Conservation (phyloP, 768 basidiomycete genomes). For the Kwoniella pini region DNA sequence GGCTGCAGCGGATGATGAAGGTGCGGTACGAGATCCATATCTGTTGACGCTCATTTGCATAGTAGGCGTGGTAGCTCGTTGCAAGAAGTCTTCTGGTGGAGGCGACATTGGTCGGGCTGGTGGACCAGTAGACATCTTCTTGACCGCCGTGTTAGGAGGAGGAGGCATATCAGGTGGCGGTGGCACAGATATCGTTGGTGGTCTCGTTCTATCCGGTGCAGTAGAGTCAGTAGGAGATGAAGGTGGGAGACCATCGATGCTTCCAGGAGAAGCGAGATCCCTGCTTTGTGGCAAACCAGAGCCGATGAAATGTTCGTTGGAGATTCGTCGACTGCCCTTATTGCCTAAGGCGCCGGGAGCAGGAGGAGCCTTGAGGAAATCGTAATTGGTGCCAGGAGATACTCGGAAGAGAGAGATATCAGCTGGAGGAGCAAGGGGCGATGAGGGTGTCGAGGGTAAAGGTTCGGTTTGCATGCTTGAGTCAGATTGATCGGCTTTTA, state of each 20-base stretch:
- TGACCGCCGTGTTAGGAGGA: constrained; percentile 62
- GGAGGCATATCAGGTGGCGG: constrained; percentile 54
- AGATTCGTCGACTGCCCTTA: constrained; percentile 18
- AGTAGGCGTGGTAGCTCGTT: constrained; percentile 64
- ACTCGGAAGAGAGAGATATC: constrained; percentile 48
- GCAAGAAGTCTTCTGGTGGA: constrained; percentile 86
- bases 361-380: constrained; percentile 54
- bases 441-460: constrained; percentile 19
- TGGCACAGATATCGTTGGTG: constrained; percentile 52
- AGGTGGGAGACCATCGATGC: constrained; percentile 38
- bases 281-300: constrained; percentile 24
- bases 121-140: constrained; percentile 75
- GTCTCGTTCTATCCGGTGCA: constrained; percentile 33
- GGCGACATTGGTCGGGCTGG: constrained; percentile 90
- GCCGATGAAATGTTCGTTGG: constrained; percentile 26
- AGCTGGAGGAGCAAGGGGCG: constrained; percentile 24
- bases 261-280: constrained; percentile 10
- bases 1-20: constrained; percentile 35
- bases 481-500: constrained; percentile 14
- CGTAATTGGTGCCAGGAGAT: constrained; percentile 46
- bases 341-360: constrained; percentile 26
- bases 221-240: constrained; percentile 13
- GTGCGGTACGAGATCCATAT: constrained; percentile 25
- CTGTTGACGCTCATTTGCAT: constrained; percentile 28
- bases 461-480: constrained; percentile 31